Percentiles rank a stretch among this genome's conserved stretches.
Conservation (phyloP, 2,329 filamentous ascomycete species). For the Sporothrix phasma region DNA sequence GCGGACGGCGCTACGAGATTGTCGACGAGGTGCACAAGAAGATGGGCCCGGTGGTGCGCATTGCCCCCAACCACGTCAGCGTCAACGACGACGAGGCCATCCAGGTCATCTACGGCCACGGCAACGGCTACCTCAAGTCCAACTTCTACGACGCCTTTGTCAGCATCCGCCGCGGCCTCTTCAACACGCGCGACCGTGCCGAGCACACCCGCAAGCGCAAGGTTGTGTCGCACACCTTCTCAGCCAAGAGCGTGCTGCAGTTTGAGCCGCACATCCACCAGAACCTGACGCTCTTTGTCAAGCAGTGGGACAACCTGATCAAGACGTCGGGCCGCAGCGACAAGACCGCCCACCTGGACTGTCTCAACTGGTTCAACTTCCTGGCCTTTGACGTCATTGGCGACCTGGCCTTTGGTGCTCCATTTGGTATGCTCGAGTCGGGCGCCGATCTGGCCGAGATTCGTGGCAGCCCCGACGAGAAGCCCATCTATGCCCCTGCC, state of each 20-base stretch:
- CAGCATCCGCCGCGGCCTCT: constrained; percentile 72
- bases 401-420: constrained; percentile 59
- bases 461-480: constrained; percentile 47
- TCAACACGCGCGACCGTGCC: constrained; percentile 74
- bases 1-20: constrained; percentile 51
- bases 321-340: constrained; percentile 35
- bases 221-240: constrained; percentile 79
- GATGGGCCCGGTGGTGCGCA: constrained; percentile 67
- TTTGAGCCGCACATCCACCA: constrained; percentile 83
- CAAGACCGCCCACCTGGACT: constrained; percentile 56
- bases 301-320: constrained; percentile 59
- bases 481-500: constrained; percentile 61
- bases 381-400: constrained; percentile 46
- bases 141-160: constrained; percentile 87
- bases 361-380: constrained; percentile 70
- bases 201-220: constrained; percentile 87
- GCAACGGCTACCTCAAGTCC: constrained; percentile 65
- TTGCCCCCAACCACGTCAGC: constrained; percentile 76
- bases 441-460: constrained; percentile 71
- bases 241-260: constrained; percentile 66
- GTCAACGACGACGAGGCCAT: constrained; percentile 75
- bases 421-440: constrained; percentile 73
- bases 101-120: constrained; percentile 65
- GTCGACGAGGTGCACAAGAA: constrained; percentile 68
- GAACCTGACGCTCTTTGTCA: constrained; percentile 65